phyloP scores from a whole-genome alignment of 176 grass and related monocot genomes.

The Melocanna baccifera region DNA sequence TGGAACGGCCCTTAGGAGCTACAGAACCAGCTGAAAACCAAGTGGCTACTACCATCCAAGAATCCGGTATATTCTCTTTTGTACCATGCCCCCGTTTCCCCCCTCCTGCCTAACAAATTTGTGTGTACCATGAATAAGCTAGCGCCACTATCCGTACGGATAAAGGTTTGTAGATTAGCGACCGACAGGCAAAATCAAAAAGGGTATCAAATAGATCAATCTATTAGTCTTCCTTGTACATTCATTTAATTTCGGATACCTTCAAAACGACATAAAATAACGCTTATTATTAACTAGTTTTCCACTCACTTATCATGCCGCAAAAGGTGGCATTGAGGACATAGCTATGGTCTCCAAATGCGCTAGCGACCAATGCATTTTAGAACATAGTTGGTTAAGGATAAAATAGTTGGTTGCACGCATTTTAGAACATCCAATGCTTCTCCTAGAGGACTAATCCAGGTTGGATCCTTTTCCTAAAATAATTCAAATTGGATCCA shows the following conservation, averaged over 20 bases:
- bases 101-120: not conserved
- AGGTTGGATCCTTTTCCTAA: not conserved
- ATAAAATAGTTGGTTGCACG: not conserved
- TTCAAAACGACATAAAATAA: not conserved
- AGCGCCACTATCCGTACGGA: not conserved
- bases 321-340: not conserved
- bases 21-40: not conserved
- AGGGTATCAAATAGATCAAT: too few relatives aligned
- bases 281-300: not conserved
- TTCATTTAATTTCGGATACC: too few relatives aligned
- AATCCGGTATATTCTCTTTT: conserved; percentile 18
- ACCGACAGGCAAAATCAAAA: too few relatives aligned
- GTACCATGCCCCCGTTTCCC: not conserved
- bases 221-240: not conserved
- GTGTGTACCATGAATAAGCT: not conserved
- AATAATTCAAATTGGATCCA: not conserved
- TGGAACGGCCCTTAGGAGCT: not conserved
- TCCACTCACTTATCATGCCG: not conserved
- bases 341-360: not conserved
- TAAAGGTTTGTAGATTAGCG: too few relatives aligned
- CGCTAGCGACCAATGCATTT: too few relatives aligned
- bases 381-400: too few relatives aligned
- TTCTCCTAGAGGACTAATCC: not conserved
- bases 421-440: not conserved
- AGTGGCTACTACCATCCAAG: not conserved